Base-by-base conservation (phyloP, 2,329 filamentous ascomycete genomes). In the Colletotrichum neosansevieriae region DNA sequence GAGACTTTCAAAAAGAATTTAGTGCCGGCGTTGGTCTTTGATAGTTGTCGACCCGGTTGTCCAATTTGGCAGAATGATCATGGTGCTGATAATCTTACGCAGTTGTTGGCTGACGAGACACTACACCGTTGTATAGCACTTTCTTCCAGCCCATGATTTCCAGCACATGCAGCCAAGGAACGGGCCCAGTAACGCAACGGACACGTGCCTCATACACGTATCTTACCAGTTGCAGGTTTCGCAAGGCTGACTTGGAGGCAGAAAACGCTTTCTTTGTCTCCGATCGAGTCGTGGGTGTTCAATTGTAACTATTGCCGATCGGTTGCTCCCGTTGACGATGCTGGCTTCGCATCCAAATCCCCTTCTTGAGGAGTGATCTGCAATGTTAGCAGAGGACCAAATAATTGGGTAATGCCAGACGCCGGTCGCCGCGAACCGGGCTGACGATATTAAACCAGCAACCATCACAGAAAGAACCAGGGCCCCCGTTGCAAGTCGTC, bases 401-500 rank as follows among this genome's bases (percentile, higher is more conserved):
- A 12, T 36, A 12, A 32, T 53, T 54, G 58, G 44, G 29, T 21
- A 62, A 21, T 12, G n/a, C 3, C 15, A 24, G 15, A 32, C 19
- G 40, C 61, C 11, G 38, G 61, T 34, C 29, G 19, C 12, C 54
- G 24, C n/a, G 57, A 9, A 13, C 38, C 21, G n/a, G 21, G 21
- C 32, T 58, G 53, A n/a, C 9, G 13, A 19, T 34, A 32, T 38
- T n/a, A 29, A 29, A 29, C 32, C 34, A 29, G 21, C 12, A n/a
- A 17, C 17, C n/a, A 24, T 58, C n/a, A 32, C n/a, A 7, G 11
- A 32, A 11, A 13, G n/a, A 21, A 44, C 42, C 58, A 56, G 65
- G 65, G n/a, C 65, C 42, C 47, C 13, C 49, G 58, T 63, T 65
- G 51, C 56, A 61, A 69, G 66, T 69, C 69, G 69, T 70, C 57